Evolutionary conservation across 2,329 filamentous ascomycete species (phyloP), one percentile per base, ranked within the genome.

Genomic region (Paecilomyces sp.): DNA sequence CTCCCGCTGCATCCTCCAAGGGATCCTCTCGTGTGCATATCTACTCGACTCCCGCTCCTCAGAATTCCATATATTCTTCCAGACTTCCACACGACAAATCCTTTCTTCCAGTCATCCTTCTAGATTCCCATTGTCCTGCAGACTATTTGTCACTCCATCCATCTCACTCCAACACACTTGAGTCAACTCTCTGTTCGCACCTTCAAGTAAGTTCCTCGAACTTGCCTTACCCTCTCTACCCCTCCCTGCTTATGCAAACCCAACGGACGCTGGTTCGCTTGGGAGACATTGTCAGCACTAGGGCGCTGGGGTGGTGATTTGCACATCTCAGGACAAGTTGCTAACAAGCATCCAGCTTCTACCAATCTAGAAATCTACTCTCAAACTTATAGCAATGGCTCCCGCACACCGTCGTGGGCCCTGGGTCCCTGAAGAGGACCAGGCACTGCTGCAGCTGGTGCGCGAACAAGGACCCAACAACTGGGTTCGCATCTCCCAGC

Each of bases 401-500:
- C 73, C 76, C 60, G 70, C 79, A 70, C 86, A 88, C 71, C 85
- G 87, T 72, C 85, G 90, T 77, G 91, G 91, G 60, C 91, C 91
- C 60, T 96, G 91, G 91, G 89, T 90, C 63, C 86, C 87, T 67
- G 80, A 83, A 57, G 91, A 96, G 75, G 91, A 95, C 72, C 77
- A 81, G 56, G 80, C 83, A 62, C 82, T 96, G 25, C 81, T 91
- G 65, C 80, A 84, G 61, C 83, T 93, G 25, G 89, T 95, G 62
- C 80, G 83, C 55, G 80, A 82, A 57, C 86, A 90, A 74, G 90
- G 90, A 33, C 83, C 89, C 33, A 83, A 89, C 72, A 94, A 96
- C 82, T 97, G 93, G 93, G 91, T 96, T 13, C 84, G 86, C 64
- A 95, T 97, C 69, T 87, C 92, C 31, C 80, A 87, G 58, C 82